Percentiles rank a stretch among this genome's conserved stretches.
Evolutionary conservation across 768 basidiomycete species (phyloP).

Genomic region (Mycena pura): DNA sequence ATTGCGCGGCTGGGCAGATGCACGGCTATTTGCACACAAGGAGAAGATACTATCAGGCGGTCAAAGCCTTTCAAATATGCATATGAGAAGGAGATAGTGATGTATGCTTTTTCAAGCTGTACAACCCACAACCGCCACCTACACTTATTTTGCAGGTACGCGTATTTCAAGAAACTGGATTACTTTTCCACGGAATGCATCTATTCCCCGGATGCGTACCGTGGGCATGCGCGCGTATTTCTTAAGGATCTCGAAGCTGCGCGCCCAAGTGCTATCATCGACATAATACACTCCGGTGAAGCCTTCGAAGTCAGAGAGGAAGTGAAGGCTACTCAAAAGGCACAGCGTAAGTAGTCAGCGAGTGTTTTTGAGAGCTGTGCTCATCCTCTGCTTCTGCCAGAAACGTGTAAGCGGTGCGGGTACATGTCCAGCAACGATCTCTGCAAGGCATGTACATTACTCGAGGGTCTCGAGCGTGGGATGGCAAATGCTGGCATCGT

Average conservation of each 20-base stretch:
- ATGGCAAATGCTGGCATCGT: constrained; percentile 70
- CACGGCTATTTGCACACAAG: constrained; percentile 93
- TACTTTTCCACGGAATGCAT: constrained; percentile 99
- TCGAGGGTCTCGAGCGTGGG: constrained; percentile 91
- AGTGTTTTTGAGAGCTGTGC: not conserved
- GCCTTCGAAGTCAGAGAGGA: constrained; percentile 87
- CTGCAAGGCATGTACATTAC: constrained; percentile 91
- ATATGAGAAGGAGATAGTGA: constrained; percentile 99
- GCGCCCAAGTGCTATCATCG: constrained; percentile 93
- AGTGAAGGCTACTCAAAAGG: constrained; percentile 82
- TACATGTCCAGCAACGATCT: constrained; percentile 97
- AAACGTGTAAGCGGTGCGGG: constrained; percentile 90
- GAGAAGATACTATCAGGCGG: constrained; percentile 94
- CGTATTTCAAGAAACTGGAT: constrained; percentile 98
- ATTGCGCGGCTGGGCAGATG: constrained; percentile 93
- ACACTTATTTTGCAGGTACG: constrained; percentile 69
- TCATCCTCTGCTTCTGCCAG: constrained; percentile 47
- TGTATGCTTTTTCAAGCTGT: constrained; percentile 58
- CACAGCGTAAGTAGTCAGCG: constrained; percentile 70
- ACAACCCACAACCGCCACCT: not conserved
- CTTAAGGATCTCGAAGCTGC: constrained; percentile 96
- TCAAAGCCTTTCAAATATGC: constrained; percentile 99
- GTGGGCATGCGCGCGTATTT: constrained; percentile 93
- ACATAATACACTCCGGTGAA: constrained; percentile 97
- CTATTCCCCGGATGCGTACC: constrained; percentile 98